Base-by-base conservation (phyloP, 2,329 filamentous ascomycete genomes). In the Cladophialophora chaetospira region DNA sequence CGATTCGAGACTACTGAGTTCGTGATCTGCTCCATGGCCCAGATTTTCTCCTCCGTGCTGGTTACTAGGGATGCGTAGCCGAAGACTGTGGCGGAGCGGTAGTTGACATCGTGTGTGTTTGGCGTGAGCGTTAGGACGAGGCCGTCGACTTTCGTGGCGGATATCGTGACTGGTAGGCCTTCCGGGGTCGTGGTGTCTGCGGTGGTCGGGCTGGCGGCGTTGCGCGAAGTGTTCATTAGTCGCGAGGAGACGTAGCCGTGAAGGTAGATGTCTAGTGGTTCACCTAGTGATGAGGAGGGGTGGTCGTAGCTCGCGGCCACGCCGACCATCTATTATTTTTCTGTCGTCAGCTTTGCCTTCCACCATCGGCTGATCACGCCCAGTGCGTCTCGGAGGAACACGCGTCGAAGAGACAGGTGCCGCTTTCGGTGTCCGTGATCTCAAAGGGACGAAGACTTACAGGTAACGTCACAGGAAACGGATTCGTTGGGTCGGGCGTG, bases 61-160 rank as follows among this genome's bases (percentile, higher is more conserved):
- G 82, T 82, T 6, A 95, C 88, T 2, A 88, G 71, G 4, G 72
- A 77, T 0, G 87, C 91, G 69, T 85, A 82, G 1, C 90, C 91
- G 68, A 92, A 90, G 5, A 93, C 77, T 5, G 90, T 76, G 13
- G 88, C 88, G 45, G 86, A 89, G 62, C 89, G 88, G 76, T 93
- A 95, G 77, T 95, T 93, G 77, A 90, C 91, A 75, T 83, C 88
- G 77, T 95, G 89, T 57, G 82, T 83, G 75, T 89, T 88, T 13
- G 90, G 88, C 0, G 89, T 90, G 9, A 94, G 80, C 15, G 88
- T 82, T 23, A 96, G 83, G 11, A 95, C 84, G 44, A 93, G 78
- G 33, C 89, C 91, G 74, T 95, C 89, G 40, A 95, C 74, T 68
- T 88, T 84, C 35, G 84, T 88, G 1, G 88, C 88, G 15, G 86